Conservation (phyloP, 2,329 filamentous ascomycete genomes). For the Paracamarosporium sp. region DNA sequence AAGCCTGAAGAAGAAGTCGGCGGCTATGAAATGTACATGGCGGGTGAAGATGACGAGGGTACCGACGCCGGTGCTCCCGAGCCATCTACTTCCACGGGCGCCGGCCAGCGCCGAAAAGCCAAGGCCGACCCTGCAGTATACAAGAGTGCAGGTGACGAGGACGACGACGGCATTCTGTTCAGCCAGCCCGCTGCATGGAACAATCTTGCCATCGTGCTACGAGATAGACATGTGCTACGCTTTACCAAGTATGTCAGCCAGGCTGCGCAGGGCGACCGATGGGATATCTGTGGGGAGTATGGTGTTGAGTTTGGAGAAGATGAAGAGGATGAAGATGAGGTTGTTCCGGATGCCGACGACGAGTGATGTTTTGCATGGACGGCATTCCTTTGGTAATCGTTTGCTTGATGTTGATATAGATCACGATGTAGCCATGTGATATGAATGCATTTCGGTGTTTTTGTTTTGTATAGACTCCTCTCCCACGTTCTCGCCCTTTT, state of each 20-base stretch:
- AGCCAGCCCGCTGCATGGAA: slow-evolving; percentile 81
- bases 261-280: slow-evolving; percentile 84
- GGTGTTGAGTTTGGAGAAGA: slow-evolving; percentile 69
- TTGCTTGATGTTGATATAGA: background rate
- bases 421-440: background rate
- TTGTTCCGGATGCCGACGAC: too few relatives aligned
- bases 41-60: slow-evolving; percentile 75
- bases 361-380: background rate
- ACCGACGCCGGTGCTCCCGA: slow-evolving; percentile 46
- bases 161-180: slow-evolving; percentile 78
- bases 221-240: slow-evolving; percentile 83
- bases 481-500: background rate
- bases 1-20: slow-evolving; percentile 67
- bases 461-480: background rate
- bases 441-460: slow-evolving; percentile 7
- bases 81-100: slow-evolving; percentile 51
- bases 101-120: slow-evolving; percentile 53
- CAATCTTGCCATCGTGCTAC: slow-evolving; percentile 85
- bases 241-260: slow-evolving; percentile 97
- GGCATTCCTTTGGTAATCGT: too few relatives aligned
- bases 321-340: background rate
- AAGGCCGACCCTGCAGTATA: slow-evolving; percentile 83
- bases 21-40: slow-evolving; percentile 93
- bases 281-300: slow-evolving; percentile 85
- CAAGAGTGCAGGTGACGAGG: slow-evolving; percentile 60